Percentiles rank a stretch among this genome's conserved stretches.
phyloP scores from a whole-genome alignment of 1,139 yeast genomes.

The Yarrowia galli region DNA sequence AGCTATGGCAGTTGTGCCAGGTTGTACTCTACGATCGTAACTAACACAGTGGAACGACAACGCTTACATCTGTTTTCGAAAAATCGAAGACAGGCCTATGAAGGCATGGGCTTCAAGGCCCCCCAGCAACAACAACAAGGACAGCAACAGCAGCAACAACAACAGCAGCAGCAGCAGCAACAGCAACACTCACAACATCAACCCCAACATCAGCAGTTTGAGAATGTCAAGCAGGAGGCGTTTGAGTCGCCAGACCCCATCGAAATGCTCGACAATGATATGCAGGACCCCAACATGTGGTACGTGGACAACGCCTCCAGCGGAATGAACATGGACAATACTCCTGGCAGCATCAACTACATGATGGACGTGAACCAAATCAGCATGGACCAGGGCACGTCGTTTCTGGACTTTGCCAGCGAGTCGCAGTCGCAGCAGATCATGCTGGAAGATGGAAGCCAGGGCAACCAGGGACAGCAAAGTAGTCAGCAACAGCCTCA shows the following conservation, averaged over 20 bases:
- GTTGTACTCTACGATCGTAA: no score
- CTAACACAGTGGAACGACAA: slow-evolving; percentile 38
- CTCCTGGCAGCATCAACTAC: neutral
- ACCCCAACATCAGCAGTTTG: neutral
- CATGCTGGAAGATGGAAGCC: slow-evolving; percentile 31
- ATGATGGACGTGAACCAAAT: slow-evolving; percentile 38
- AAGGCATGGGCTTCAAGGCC: slow-evolving; percentile 32
- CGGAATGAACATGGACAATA: slow-evolving; percentile 31
- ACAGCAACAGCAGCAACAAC: slow-evolving; percentile 40
- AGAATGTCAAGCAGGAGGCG: slow-evolving; percentile 2
- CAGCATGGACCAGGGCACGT: slow-evolving; percentile 18
- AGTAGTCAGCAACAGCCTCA: slow-evolving; percentile 1
- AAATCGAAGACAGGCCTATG: slow-evolving; percentile 35
- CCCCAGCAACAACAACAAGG: slow-evolving; percentile 41
- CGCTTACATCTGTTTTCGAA: slow-evolving; percentile 39
- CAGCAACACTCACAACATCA: neutral
- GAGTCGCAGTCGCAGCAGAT: slow-evolving; percentile 47
- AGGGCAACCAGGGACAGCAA: neutral
- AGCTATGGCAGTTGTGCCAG: no score
- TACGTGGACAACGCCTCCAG: slow-evolving; percentile 16
- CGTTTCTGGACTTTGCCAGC: slow-evolving; percentile 44
- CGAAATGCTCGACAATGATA: slow-evolving; percentile 19
- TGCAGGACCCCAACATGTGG: slow-evolving; percentile 33
- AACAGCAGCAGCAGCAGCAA: neutral
- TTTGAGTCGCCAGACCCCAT: slow-evolving; percentile 26